A percentile compares a stretch with the other conserved stretches of the same genome.
These are phyloP conservation scores for Crataegus laevigata DNA, from an alignment of 306 rosid genomes.

Conservation along the genomic window DNA sequence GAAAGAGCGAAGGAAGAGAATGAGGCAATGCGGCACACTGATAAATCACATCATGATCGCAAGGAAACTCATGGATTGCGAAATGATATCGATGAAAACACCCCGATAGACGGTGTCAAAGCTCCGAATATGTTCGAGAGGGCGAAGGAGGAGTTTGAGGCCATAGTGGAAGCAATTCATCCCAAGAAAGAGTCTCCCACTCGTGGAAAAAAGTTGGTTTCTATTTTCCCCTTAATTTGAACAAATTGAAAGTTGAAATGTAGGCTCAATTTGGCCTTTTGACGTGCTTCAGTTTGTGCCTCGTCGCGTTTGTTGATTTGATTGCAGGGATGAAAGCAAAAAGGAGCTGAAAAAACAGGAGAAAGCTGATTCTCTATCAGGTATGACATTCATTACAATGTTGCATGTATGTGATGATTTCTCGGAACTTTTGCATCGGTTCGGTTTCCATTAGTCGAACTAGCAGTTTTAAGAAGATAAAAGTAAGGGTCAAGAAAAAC, in stretches of 20 bases:
- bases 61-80: slow-evolving; percentile 44
- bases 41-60: slow-evolving; percentile 11
- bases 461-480: neutral
- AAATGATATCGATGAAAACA: slow-evolving; percentile 24
- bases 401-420: neutral
- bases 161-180: slow-evolving; percentile 44
- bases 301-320: neutral
- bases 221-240: neutral
- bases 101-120: slow-evolving; percentile 38
- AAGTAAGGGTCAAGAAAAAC: slow-evolving; percentile 25
- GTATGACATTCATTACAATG: slow-evolving; percentile 22
- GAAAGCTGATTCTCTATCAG: slow-evolving; percentile 29
- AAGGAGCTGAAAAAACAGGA: slow-evolving; percentile 21
- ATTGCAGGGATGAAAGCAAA: slow-evolving; percentile 22
- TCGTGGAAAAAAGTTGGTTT: slow-evolving; percentile 23
- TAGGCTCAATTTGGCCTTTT: neutral
- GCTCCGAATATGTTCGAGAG: slow-evolving; percentile 66
- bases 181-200: slow-evolving; percentile 32
- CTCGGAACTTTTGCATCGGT: neutral
- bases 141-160: slow-evolving; percentile 63
- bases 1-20: slow-evolving; percentile 21
- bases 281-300: neutral
- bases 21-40: slow-evolving; percentile 9
- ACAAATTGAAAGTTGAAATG: neutral
- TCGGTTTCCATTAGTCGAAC: neutral